Evolutionary conservation across 2,329 filamentous ascomycete species (phyloP).

Genomic region (Claviceps sp.): DNA sequence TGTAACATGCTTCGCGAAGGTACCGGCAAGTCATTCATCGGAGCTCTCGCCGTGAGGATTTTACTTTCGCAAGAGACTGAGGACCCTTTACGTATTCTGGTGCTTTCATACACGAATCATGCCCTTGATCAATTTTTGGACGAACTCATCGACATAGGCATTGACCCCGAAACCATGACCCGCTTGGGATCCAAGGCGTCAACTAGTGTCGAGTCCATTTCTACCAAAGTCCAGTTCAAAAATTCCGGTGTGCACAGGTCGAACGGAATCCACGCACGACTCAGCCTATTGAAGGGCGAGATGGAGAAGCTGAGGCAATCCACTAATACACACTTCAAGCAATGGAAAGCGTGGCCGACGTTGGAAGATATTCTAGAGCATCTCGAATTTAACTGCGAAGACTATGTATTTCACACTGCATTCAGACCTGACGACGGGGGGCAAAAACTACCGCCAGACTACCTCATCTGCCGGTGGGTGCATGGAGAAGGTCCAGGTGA

Average conservation of each 20-base stretch:
- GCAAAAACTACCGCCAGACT: neutral
- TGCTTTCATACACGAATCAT: conserved; percentile 57
- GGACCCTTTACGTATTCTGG: conserved; percentile 39
- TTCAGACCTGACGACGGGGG: neutral
- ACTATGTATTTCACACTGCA: neutral
- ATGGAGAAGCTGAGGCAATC: neutral
- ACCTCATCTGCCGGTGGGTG: neutral
- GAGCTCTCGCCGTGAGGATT: conserved; percentile 45
- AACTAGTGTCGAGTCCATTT: neutral
- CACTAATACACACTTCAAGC: neutral
- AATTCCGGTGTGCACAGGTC: neutral
- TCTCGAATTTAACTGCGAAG: neutral
- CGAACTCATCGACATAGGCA: conserved; percentile 47
- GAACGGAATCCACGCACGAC: neutral
- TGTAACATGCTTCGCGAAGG: neutral
- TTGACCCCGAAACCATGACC: conserved; percentile 36
- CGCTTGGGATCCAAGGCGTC: conserved; percentile 50
- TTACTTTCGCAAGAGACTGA: conserved; percentile 31
- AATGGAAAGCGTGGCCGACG: neutral
- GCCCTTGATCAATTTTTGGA: conserved; percentile 52
- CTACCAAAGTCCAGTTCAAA: neutral
- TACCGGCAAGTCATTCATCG: conserved; percentile 65
- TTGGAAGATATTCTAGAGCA: neutral
- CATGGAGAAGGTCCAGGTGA: neutral
- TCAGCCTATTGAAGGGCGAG: neutral